Evolutionary conservation across 1,284 basidiomycete species (phyloP).

Genomic region (Mycosarcoma mackinlayi): DNA sequence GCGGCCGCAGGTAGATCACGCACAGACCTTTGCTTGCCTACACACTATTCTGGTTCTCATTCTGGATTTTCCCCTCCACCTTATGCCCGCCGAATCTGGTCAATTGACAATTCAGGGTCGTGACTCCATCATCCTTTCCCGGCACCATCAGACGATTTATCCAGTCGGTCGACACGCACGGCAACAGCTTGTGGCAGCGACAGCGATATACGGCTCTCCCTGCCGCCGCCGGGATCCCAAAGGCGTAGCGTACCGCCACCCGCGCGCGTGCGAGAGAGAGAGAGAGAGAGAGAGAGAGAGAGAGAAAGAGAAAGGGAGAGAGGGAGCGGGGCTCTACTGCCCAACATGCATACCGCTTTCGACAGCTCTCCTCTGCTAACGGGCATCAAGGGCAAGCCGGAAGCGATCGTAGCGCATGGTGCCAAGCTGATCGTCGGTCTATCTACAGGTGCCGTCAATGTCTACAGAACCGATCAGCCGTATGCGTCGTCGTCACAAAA

Average conservation of each 20-base stretch:
- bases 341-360: slow-evolving; percentile 51
- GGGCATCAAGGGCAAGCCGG: slow-evolving; percentile 47
- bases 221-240: too few species aligned
- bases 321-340: neutral
- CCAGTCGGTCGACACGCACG: neutral
- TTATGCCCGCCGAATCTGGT: neutral
- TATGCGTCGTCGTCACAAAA: neutral
- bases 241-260: too few species aligned
- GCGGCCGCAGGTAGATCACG: slow-evolving; percentile 2
- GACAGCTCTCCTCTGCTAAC: slow-evolving; percentile 42
- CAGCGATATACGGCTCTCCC: too few species aligned
- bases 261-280: too few species aligned
- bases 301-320: too few species aligned
- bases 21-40: slow-evolving; percentile 13
- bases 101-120: neutral
- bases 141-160: too few species aligned
- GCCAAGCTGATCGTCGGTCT: slow-evolving; percentile 59
- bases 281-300: too few species aligned
- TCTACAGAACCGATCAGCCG: slow-evolving; percentile 37
- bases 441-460: slow-evolving; percentile 35
- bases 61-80: slow-evolving; percentile 19
- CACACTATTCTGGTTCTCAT: neutral
- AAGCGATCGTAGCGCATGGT: slow-evolving; percentile 46
- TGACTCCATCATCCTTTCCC: neutral
- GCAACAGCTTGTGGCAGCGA: too few species aligned